Evolutionary conservation across 257 asterid genomes (phyloP), one percentile per base, ranked within the genome.

Genomic region (Penstemon newberryi): DNA sequence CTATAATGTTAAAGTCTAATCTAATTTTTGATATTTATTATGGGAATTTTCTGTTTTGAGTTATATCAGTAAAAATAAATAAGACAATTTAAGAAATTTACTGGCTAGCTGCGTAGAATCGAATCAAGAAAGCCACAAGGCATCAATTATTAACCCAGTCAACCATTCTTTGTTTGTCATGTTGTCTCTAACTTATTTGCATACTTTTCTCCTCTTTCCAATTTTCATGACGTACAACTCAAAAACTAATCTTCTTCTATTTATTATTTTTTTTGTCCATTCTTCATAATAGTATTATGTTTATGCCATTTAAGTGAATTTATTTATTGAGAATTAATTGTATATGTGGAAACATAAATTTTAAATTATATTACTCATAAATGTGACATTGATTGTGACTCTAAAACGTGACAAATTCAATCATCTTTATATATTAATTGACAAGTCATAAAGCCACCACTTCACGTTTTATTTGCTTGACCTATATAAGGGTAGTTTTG

Each of bases 401-500:
- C 33, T 25, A 25, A 15, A 25, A 25, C 33, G 33, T 25, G 33
- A 25, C 33, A 25, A 25, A 25, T 25, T 25, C 33, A 25, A 25
- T 25, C 1, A 25, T 25, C 33, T 25, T 25, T 25, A 25, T 25
- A 25, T 25, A 25, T 25, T 25, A 25, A 25, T 25, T 25, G 53
- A 69, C 65, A 72, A 58, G 60, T 69, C 71, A 54, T 18, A 60
- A 56, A 65, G 70, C 73, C 71, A 50, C 63, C 80, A 70, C 65
- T 55, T 74, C 90, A 86, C 88, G 79, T 78, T 81, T 77, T 71
- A 72, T 83, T 76, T 73, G 84, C 77, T 75, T 74, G 73, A 76
- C 82, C 76, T 63, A 15, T 15, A 15, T 15, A 63, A 69, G 51
- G 51, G 67, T 75, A 51, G 70, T 69, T 75, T 78, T 77, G 80